Percentiles rank a stretch among this genome's conserved stretches.
Conservation (phyloP, 163 green algal genomes). For the Coccomyxa subellipsoidea region DNA sequence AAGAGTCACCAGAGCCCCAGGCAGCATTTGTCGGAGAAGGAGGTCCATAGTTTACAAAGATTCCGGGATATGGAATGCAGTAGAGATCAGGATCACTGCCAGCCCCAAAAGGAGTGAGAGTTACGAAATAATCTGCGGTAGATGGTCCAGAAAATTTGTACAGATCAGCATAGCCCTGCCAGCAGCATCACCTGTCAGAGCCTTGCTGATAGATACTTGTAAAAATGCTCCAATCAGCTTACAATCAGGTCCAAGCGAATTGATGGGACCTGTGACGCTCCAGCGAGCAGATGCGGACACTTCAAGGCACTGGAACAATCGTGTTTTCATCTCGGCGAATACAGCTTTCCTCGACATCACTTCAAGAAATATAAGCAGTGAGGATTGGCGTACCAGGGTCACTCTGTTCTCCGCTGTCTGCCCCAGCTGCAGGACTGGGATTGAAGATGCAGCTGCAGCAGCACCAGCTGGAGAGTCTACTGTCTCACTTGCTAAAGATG, state of each 20-base stretch:
- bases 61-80: neutral
- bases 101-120: neutral
- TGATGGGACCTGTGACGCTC: no score
- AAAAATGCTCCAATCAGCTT: no score
- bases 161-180: neutral
- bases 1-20: neutral
- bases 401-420: neutral
- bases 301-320: no score
- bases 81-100: conserved; percentile 3
- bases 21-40: neutral
- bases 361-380: no score
- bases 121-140: neutral
- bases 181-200: neutral
- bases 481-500: neutral
- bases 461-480: neutral
- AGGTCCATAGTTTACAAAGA: neutral
- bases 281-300: no score
- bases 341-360: no score
- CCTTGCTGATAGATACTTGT: no score
- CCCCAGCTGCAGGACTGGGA: neutral
- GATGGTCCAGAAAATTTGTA: neutral
- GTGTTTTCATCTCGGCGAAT: no score
- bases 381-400: neutral
- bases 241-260: no score
- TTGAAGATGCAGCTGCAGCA: neutral